These are phyloP conservation scores for Lachnellula cervina DNA, from an alignment of 2,329 filamentous ascomycete species.

Conservation along the genomic window DNA sequence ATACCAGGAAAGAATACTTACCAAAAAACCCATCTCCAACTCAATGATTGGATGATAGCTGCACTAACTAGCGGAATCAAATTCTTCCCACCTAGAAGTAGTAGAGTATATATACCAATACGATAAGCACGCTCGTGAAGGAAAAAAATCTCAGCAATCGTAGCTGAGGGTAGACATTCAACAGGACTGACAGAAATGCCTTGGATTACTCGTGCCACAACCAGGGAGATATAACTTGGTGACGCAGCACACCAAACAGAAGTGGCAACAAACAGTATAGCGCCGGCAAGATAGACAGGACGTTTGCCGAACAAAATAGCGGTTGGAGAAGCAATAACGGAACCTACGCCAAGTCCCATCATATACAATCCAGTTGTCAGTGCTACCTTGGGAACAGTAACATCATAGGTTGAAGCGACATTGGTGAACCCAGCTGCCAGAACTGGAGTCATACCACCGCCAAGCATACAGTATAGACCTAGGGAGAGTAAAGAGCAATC, in stretches of 20 bases:
- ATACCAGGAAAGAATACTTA: constrained; percentile 37
- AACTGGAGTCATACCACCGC: constrained; percentile 86
- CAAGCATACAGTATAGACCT: constrained; percentile 89
- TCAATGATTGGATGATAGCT: constrained; percentile 68
- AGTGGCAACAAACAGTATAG: constrained; percentile 70
- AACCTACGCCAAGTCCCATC: constrained; percentile 85
- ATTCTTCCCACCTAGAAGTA: constrained; percentile 89
- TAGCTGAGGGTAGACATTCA: constrained; percentile 88
- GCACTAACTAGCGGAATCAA: constrained; percentile 83
- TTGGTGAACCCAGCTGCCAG: constrained; percentile 85
- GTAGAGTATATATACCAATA: constrained; percentile 85
- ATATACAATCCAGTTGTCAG: constrained; percentile 91
- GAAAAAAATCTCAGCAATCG: constrained; percentile 95
- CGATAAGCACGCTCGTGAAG: constrained; percentile 90
- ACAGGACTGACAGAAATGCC: constrained; percentile 85
- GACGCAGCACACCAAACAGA: constrained; percentile 84
- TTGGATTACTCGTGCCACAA: constrained; percentile 79
- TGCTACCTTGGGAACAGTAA: constrained; percentile 69
- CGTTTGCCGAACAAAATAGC: constrained; percentile 89
- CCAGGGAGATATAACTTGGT: constrained; percentile 71
- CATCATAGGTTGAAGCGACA: constrained; percentile 61
- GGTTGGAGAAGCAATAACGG: constrained; percentile 79
- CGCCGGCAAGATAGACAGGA: constrained; percentile 77
- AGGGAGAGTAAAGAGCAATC: constrained; percentile 75
- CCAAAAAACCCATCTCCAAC: constrained; percentile 92